Base-by-base conservation (phyloP, 2,329 filamentous ascomycete genomes). In the Lasiodiplodia citricola region DNA sequence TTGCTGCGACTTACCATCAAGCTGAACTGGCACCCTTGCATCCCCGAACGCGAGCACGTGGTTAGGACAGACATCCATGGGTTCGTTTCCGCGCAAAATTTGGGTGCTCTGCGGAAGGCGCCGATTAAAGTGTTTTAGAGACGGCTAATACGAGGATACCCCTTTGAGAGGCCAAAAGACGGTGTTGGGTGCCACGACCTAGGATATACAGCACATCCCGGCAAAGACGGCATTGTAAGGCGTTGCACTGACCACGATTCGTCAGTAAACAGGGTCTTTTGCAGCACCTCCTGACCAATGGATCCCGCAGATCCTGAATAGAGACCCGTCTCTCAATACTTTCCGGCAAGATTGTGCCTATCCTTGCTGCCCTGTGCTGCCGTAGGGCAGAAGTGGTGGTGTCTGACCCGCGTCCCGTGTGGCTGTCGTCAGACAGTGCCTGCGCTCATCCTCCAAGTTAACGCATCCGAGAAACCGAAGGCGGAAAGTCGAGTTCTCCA, bases 141-240 rank as follows among this genome's bases (percentile, higher is more conserved):
- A 57, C 7, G 23, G 3, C 21, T 54, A 37, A 57, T 57, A 35
- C 14, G 28, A 23, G 13, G 21, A 37, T 37, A 7, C 57, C 57
- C 57, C 57, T 60, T 44, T 44, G 57, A 23, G 37, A 11, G 57
- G 44, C 16, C 38, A 41, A 60, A 60, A 60, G 57, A 60, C 57
- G 57, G 57, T 60, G 57, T 60, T 60, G 21, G 57, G 57, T 47
- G 21, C 57, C 57, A 25, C 38, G 21, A 31, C 23, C 54, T 38
- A 7, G 57, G 35, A 60, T 41, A 41, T 47, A 60, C 57, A 60
- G 57, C 57, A 47, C 57, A 60, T 60, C 37, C 57, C 57, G 35
- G 57, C 35, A 60, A 60, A 31, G 18, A 25, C 57, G 57, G 57
- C 57, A 60, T 25, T 23, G 57, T 60, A 60, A 60, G 57, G 57